These are phyloP conservation scores for Russula olivacea DNA, from an alignment of 768 basidiomycete species.

Conservation along the genomic window DNA sequence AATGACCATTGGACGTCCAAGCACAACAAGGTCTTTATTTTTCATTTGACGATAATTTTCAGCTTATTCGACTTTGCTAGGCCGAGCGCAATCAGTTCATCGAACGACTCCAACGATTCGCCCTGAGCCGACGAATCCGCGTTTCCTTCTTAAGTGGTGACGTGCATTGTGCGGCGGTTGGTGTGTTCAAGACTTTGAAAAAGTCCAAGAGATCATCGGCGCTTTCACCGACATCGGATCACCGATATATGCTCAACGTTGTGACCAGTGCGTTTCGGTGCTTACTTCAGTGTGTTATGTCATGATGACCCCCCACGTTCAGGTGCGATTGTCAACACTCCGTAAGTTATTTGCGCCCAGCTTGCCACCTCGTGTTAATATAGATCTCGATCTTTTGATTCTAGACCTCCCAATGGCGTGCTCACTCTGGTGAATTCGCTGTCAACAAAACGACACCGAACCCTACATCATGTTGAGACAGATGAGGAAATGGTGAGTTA, in stretches of 20 bases:
- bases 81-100: conserved; percentile 89
- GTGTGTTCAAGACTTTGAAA: conserved; percentile 63
- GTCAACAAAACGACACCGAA: conserved; percentile 64
- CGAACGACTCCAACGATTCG: conserved; percentile 68
- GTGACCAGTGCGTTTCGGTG: conserved; percentile 55
- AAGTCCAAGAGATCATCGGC: conserved; percentile 43
- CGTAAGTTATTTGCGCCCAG: conserved; percentile 45
- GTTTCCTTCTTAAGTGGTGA: conserved; percentile 87
- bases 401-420: conserved; percentile 60
- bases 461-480: conserved; percentile 58
- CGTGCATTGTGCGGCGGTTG: conserved; percentile 88
- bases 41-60: background rate
- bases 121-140: conserved; percentile 54
- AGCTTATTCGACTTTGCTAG: conserved; percentile 36
- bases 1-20: conserved; percentile 93
- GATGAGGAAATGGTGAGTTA: conserved; percentile 76
- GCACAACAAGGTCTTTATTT: conserved; percentile 54
- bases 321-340: conserved; percentile 96
- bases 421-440: conserved; percentile 74
- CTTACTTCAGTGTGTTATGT: background rate
- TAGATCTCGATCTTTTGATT: background rate
- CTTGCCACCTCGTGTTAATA: background rate
- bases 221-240: conserved; percentile 52
- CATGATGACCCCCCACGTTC: conserved; percentile 13
- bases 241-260: conserved; percentile 88